Base-by-base conservation (phyloP, 352 stramenopile genomes). In the Globisporangium uncinulatum region DNA sequence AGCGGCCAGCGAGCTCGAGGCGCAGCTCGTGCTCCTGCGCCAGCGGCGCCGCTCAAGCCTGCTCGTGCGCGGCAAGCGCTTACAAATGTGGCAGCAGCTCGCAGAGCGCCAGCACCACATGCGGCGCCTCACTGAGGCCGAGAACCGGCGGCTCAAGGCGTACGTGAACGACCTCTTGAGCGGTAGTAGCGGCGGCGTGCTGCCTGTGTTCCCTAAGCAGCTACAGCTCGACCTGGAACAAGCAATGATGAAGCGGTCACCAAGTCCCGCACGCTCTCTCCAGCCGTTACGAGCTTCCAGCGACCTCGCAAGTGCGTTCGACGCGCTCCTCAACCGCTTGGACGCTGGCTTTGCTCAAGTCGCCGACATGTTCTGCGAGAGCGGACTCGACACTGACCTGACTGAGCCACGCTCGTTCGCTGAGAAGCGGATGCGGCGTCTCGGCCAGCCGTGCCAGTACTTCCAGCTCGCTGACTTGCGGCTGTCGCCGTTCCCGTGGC, bases 381-480 rank as follows among this genome's bases (percentile, higher is more conserved):
- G 19, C 48, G 50, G 57, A 5, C 19, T 63, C 20, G 21, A 63
- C 51, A 19, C 32, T 29, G 20, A 36, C 31, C 17, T 63, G 42
- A 53, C 42, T 8, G 50, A 57, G 19, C 37, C 32, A 17, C 49
- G 56, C 7, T 54, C 57, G 36, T 58, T 63, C n/a, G 57, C 50
- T 6, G 41, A 58, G 51, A 63, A 52, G 41, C 44, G 45, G 21
- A 31, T 39, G 5, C 57, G 15, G 20, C 51, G 57, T 6, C 48
- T 43, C 24, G 50, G 20, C 1, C 31, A 19, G 2, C 45, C 11
- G 19, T 45, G 41, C 14, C 31, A 34, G 15, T 57, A 42, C 51
- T 29, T 63, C 32, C 48, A 63, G 34, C 50, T 63, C 13, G 15
- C 46, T 4, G 44, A 63, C 24, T 14, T 63, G 49, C 32, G 32